Evolutionary conservation across 1,139 yeast genomes (phyloP), one percentile per base, ranked within the genome.

Genomic region (Blastobotrys elegans): DNA sequence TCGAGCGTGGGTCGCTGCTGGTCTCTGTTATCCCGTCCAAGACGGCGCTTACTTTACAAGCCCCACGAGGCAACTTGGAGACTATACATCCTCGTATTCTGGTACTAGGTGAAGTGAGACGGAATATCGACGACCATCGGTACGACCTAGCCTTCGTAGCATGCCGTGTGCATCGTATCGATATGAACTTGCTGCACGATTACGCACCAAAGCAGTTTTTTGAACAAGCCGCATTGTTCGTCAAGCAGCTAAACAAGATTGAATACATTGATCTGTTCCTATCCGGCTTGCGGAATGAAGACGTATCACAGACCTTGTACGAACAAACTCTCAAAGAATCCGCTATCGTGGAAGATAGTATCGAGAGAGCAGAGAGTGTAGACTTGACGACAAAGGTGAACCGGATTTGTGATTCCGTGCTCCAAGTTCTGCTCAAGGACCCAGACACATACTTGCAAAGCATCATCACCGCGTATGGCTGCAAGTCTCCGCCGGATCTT

Each of bases 61-160:
- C 97, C 2, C 95, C 95, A 50, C 77, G 99, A 64, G 99, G 99
- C 52, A 94, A 94, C 59, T 71, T 92, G 56, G 99, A 94, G 65
- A 89, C 97, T 0, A 84, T 94, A 29, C 84, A 80, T 60, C 98
- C 99, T 10, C 76, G 98, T 65, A 85, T 92, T 41, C 81, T 92
- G 85, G 95, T 92, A 13, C 71, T 94, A 43, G 76, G 88, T 11
- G 95, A 84, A 17, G 94, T 94, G 16, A 76, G 98, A 56, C 72
- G 76, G 43, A 75, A 76, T 57, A 87, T 94, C 53, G 72, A 74
- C 33, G 68, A 70, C 0, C 71, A 69, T 52, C 70, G 79, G 35
- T 94, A 84, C 60, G 72, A 69, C 46, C 73, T 74, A 20, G 98
- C 98, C 0, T 90, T 92, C 60, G 60, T 77, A 41, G 77, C 83